These are phyloP conservation scores for Thymus quinquecostatus DNA, from an alignment of 257 asterid species.

Conservation along the genomic window DNA sequence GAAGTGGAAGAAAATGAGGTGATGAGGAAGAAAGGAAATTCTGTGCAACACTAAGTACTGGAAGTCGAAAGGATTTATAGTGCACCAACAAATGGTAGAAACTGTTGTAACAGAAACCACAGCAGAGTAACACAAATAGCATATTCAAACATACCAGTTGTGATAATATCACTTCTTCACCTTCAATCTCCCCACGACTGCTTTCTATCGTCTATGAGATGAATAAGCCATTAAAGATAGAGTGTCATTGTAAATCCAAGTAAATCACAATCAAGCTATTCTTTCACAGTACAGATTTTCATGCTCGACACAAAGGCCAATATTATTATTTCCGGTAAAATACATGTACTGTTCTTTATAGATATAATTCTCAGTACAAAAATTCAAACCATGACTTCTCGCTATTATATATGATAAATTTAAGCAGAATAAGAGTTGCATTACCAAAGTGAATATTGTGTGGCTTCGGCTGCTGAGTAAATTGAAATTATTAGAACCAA, in stretches of 20 bases:
- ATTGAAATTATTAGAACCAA: slow-evolving; percentile 87
- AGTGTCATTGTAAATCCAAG: slow-evolving; percentile 16
- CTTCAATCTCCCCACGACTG: slow-evolving; percentile 65
- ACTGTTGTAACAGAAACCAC: not conserved
- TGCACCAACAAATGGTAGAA: not conserved
- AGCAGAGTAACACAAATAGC: slow-evolving; percentile 10
- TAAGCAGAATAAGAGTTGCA: slow-evolving; percentile 32
- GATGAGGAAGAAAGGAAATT: not conserved
- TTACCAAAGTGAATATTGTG: slow-evolving; percentile 88
- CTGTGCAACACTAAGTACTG: slow-evolving; percentile 7
- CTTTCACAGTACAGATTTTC: slow-evolving; percentile 6
- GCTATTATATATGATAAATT: not conserved
- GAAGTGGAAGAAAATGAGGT: slow-evolving; percentile 10
- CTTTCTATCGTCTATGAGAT: slow-evolving; percentile 77
- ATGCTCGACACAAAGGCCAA: slow-evolving; percentile 14
- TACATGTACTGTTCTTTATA: not conserved
- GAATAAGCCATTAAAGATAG: slow-evolving; percentile 29
- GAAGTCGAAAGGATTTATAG: slow-evolving; percentile 8
- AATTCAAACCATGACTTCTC: not conserved
- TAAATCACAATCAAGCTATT: slow-evolving; percentile 19
- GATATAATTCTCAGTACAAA: not conserved
- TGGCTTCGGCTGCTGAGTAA: slow-evolving; percentile 95
- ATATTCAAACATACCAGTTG: slow-evolving; percentile 61
- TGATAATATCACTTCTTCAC: slow-evolving; percentile 69
- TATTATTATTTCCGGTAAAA: slow-evolving; percentile 14